phyloP scores from a whole-genome alignment of 176 grass and related monocot genomes.

The Avena eriantha region DNA sequence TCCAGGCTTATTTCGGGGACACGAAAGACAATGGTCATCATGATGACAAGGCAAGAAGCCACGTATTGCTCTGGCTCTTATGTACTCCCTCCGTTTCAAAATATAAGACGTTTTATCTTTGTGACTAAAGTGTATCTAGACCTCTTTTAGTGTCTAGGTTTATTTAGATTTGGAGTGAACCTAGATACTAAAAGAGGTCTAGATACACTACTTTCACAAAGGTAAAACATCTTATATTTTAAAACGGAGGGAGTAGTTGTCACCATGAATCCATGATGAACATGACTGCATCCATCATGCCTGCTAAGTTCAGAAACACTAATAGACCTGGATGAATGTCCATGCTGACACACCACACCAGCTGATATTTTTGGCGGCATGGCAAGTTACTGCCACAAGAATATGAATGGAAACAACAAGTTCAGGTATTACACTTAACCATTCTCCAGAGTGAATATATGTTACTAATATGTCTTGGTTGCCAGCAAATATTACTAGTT shows the following conservation, averaged over 20 bases:
- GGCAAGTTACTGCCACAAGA: background rate
- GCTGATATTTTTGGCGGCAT: background rate
- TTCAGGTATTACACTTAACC: background rate
- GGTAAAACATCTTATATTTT: too few relatives aligned
- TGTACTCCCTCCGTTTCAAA: too few relatives aligned
- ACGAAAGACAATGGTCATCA: background rate
- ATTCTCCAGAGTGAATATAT: background rate
- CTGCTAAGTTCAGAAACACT: slow-evolving; percentile 9
- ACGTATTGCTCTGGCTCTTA: background rate
- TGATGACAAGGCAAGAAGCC: background rate
- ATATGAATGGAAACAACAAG: background rate
- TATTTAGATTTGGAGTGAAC: too few relatives aligned
- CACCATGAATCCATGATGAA: slow-evolving; percentile 6
- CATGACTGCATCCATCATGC: background rate
- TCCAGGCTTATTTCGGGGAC: background rate
- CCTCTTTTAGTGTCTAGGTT: too few relatives aligned
- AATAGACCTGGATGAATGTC: background rate
- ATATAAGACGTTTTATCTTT: too few relatives aligned
- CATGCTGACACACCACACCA: background rate
- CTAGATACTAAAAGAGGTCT: too few relatives aligned
- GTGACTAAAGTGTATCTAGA: too few relatives aligned
- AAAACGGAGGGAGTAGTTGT: too few relatives aligned
- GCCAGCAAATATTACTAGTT: background rate
- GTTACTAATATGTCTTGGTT: background rate
- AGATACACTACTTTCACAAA: too few relatives aligned